Percentiles rank a stretch among this genome's conserved stretches.
Conservation (phyloP, 75 land plant species). For the Picea glauca region DNA sequence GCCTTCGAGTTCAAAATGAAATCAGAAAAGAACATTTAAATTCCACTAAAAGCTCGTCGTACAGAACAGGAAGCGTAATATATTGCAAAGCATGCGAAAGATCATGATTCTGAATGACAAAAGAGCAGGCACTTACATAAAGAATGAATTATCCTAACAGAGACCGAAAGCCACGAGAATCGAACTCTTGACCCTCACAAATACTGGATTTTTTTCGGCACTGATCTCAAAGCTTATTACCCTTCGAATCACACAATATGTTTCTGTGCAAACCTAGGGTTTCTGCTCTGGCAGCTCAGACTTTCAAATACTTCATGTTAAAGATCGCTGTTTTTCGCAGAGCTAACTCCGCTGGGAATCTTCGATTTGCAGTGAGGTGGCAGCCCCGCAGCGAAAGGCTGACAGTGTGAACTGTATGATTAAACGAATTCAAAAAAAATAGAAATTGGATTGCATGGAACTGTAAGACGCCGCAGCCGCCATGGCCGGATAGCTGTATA, state of each 20-base stretch:
- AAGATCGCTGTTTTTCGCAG: no score
- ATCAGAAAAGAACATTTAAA: neutral
- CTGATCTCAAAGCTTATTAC: neutral
- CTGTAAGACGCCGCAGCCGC: no score
- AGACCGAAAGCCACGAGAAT: neutral
- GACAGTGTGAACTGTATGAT: no score
- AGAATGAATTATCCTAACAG: neutral
- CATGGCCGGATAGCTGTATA: no score
- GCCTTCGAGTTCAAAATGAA: neutral
- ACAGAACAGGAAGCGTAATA: neutral
- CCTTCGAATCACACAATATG: neutral
- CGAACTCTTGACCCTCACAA: neutral
- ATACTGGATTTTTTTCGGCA: neutral
- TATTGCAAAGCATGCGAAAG: neutral
- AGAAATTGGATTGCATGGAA: no score
- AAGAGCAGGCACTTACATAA: slow-evolving; percentile 1
- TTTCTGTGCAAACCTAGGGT: neutral
- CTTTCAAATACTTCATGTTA: no score
- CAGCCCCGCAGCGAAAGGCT: no score
- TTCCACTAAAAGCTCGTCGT: neutral
- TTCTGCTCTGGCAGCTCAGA: neutral
- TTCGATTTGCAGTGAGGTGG: no score
- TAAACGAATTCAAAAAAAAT: no score
- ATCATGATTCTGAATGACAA: neutral
- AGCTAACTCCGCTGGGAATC: no score